Conservation (phyloP, 495 filamentous ascomycete species). For the Cetradonia linearis region DNA sequence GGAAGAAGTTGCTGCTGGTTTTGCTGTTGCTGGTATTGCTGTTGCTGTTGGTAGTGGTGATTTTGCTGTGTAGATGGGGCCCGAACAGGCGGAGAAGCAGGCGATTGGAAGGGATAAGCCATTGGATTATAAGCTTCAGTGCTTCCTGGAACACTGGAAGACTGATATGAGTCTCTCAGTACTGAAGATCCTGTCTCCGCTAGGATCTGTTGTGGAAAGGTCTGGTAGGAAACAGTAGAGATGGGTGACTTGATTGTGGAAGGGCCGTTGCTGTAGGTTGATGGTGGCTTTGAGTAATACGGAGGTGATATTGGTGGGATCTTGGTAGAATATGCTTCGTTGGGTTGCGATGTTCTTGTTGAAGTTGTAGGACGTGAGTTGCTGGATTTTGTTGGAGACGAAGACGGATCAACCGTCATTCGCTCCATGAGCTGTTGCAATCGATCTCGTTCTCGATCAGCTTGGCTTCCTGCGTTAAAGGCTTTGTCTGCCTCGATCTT, state of each 20-base stretch:
- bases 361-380: constrained; percentile 34
- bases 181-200: constrained; percentile 25
- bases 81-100: constrained; percentile 34
- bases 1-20: constrained; percentile 45
- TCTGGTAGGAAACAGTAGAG: constrained; percentile 14
- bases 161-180: constrained; percentile 36
- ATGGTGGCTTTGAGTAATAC: constrained; percentile 35
- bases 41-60: constrained; percentile 31
- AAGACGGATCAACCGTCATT: constrained; percentile 66
- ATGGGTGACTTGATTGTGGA: constrained; percentile 12
- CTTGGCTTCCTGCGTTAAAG: constrained; percentile 58
- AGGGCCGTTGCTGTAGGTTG: constrained; percentile 26
- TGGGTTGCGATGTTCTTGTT: constrained; percentile 33
- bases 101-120: constrained; percentile 42
- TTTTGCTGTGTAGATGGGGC: constrained; percentile 36
- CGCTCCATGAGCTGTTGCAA: constrained; percentile 88
- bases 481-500: constrained; percentile 77
- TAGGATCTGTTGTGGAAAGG: constrained; percentile 16
- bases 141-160: constrained; percentile 37
- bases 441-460: constrained; percentile 76
- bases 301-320: constrained; percentile 36
- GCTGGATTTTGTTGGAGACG: constrained; percentile 30
- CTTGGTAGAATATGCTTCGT: constrained; percentile 29
- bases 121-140: constrained; percentile 46
- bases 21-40: constrained; percentile 29